A percentile compares a stretch with the other conserved stretches of the same genome.
Conservation (phyloP, 208 protist genomes). For the Leptomonas pyrrhocoris region DNA sequence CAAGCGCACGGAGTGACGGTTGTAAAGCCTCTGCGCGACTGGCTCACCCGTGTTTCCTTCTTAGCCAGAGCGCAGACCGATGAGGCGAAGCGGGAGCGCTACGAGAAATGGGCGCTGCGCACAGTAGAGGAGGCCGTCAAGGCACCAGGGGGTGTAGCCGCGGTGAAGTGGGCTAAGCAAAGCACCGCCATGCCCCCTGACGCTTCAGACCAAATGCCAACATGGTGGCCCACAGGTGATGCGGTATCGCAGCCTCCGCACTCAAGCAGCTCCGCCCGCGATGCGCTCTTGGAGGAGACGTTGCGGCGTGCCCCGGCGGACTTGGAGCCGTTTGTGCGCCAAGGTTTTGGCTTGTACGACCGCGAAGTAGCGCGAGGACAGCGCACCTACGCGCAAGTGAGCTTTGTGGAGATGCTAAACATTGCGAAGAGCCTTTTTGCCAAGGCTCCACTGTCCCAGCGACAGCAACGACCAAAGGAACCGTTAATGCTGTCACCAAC, state of each 20-base stretch:
- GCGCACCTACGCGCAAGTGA: constrained; percentile 60
- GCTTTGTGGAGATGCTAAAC: constrained; percentile 70
- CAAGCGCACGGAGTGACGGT: constrained; percentile 48
- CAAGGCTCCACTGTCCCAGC: constrained; percentile 18
- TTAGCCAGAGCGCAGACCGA: constrained; percentile 48
- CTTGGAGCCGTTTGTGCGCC: constrained; percentile 57
- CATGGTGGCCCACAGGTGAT: constrained; percentile 16
- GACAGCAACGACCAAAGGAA: not conserved
- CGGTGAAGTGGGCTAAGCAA: constrained; percentile 50
- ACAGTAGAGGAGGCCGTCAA: constrained; percentile 57
- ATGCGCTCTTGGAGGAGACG: constrained; percentile 48
- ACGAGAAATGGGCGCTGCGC: constrained; percentile 70
- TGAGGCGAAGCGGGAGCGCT: constrained; percentile 45
- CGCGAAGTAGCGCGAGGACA: constrained; percentile 52
- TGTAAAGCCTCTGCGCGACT: constrained; percentile 55
- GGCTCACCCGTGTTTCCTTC: constrained; percentile 69
- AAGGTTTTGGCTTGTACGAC: constrained; percentile 73
- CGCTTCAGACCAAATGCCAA: constrained; percentile 38
- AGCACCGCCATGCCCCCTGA: constrained; percentile 71
- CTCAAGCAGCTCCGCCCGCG: constrained; percentile 15
- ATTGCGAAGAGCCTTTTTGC: constrained; percentile 57
- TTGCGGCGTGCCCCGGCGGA: constrained; percentile 50
- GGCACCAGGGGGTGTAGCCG: constrained; percentile 35
- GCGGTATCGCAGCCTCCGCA: not conserved
- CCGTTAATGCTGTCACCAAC: not conserved